Conservation (phyloP, 495 filamentous ascomycete genomes). For the Ramalina peruviana region DNA sequence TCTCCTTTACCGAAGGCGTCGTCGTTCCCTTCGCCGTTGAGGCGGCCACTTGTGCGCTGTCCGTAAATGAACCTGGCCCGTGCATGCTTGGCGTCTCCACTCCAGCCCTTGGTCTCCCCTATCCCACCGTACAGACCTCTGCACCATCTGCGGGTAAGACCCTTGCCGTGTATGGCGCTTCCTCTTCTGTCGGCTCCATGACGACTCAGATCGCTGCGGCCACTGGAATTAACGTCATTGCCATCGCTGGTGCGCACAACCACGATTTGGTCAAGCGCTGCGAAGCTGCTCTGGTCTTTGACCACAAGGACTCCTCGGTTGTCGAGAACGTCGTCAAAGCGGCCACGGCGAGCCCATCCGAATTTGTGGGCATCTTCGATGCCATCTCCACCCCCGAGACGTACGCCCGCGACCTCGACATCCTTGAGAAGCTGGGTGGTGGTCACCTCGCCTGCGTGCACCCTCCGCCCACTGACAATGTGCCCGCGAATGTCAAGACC, state of each 20-base stretch:
- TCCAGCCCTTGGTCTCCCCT: constrained; percentile 21
- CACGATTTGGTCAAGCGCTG: constrained; percentile 17
- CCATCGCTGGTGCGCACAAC: constrained; percentile 19
- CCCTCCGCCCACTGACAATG: constrained; percentile 18
- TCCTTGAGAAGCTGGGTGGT: constrained; percentile 23
- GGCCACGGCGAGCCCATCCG: constrained; percentile 8
- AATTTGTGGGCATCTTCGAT: constrained; percentile 29
- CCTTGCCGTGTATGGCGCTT: constrained; percentile 62
- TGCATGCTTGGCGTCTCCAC: constrained; percentile 20
- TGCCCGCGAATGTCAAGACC: constrained; percentile 26
- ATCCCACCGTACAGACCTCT: constrained; percentile 19
- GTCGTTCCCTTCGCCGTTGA: constrained; percentile 24
- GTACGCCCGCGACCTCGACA: constrained; percentile 21
- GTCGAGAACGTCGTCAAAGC: constrained; percentile 24
- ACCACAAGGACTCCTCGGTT: constrained; percentile 18
- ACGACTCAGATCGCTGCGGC: constrained; percentile 19
- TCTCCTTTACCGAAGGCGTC: constrained; percentile 24
- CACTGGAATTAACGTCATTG: constrained; percentile 17
- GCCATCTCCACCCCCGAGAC: constrained; percentile 24
- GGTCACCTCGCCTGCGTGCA: constrained; percentile 24
- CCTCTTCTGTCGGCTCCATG: constrained; percentile 52
- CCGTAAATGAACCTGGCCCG: constrained; percentile 17
- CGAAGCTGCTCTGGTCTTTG: constrained; percentile 21
- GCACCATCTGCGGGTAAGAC: constrained; percentile 44
- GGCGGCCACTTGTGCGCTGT: constrained; percentile 23